A percentile compares a stretch with the other conserved stretches of the same genome.
These are phyloP conservation scores for Rehmannia glutinosa DNA, from an alignment of 257 asterid genomes.

Conservation along the genomic window DNA sequence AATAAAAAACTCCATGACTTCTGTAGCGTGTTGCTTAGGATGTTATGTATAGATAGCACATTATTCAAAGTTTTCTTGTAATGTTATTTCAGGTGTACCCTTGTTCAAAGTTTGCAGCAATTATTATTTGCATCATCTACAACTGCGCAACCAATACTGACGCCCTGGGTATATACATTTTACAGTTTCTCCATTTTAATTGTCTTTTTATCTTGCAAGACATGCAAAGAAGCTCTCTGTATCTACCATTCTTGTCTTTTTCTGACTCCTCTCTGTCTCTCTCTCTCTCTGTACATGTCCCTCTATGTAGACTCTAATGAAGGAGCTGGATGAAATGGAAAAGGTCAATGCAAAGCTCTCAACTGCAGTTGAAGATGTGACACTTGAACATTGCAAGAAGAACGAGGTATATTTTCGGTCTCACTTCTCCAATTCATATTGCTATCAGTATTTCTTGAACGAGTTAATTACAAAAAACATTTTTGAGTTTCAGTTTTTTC, in stretches of 20 bases:
- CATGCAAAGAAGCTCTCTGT: background rate
- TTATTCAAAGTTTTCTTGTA: constrained; percentile 3
- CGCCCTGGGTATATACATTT: constrained; percentile 76
- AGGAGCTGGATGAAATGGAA: constrained; percentile 96
- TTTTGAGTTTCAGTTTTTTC: too few relatives aligned
- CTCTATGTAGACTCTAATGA: constrained; percentile 65
- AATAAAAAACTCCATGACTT: too few relatives aligned
- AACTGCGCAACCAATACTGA: constrained; percentile 90
- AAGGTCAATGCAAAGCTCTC: constrained; percentile 86
- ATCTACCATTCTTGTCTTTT: background rate
- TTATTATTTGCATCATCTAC: constrained; percentile 93
- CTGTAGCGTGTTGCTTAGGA: background rate
- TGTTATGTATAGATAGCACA: background rate
- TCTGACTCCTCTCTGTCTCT: background rate
- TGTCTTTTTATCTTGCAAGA: background rate
- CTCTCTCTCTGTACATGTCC: background rate
- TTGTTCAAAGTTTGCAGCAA: constrained; percentile 94
- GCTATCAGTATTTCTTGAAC: background rate
- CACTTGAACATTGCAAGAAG: constrained; percentile 89
- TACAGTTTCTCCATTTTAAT: background rate
- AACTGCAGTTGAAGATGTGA: constrained; percentile 88
- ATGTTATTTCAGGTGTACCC: constrained; percentile 68
- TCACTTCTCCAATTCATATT: background rate
- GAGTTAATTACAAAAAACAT: too few relatives aligned
- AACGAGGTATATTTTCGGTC: constrained; percentile 51